Base-by-base conservation (phyloP, 306 rosid genomes). In the Neltuma alba region DNA sequence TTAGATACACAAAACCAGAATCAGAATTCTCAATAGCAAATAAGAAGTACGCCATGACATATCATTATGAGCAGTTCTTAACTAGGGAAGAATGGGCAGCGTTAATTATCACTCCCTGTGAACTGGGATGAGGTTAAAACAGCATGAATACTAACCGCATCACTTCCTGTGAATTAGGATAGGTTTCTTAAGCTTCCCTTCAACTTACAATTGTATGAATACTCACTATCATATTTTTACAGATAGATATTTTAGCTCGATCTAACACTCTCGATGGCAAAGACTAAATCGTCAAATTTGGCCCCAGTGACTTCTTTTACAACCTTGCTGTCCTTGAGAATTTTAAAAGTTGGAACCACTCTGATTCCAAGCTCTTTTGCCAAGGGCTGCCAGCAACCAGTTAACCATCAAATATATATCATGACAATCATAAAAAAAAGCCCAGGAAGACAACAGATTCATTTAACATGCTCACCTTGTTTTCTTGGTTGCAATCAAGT, bases 341-440 rank as follows among this genome's bases (percentile, higher is more conserved):
- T 91, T 86, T 95, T 95, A 86, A 95, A 95, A 14, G 99, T 95
- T 23, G 99, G 99, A 73, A 95, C 99, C 76, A 91, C 99, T 84
- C 83, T 93, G 62, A 95, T 91, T 72, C 99, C 99, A 3, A 95
- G 96, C 84, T 95, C 99, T 86, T 95, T 95, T n/a, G 98, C 97
- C 86, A 95, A 81, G n/a, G 92, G 80, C 98, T 95, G 90, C 83
- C 63, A 76, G 76, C 69, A 87, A 82, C 60, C 68, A 80, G 76
- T 74, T 62, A 87, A 82, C 47, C 63, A 80, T 77, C 64, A 41
- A 62, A 76, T 45, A 85, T 28, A 54, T 68, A n/a, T 79, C 36
- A 14, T 62, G 57, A 48, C 75, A 83, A 68, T 63, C n/a, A 48
- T 40, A 40, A 18, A 61, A 44, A 78, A 54, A n/a, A n/a, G n/a